Evolutionary conservation across 306 rosid genomes (phyloP).

Genomic region (Betula pendula): DNA sequence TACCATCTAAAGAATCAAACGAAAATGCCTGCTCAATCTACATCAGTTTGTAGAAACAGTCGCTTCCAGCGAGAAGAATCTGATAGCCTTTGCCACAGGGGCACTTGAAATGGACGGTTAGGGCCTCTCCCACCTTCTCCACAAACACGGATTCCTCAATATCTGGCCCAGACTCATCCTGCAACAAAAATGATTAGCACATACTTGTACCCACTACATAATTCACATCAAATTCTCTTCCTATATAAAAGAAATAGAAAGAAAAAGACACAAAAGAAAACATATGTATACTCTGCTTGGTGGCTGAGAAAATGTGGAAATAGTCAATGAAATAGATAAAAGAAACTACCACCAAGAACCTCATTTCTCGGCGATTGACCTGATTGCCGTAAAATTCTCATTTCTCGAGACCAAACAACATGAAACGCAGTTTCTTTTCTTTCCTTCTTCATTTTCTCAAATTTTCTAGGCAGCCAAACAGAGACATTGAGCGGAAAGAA

Average conservation of each 20-base stretch:
- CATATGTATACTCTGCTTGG: not conserved
- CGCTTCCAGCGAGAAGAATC: constrained; percentile 47
- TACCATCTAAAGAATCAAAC: not conserved
- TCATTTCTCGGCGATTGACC: not conserved
- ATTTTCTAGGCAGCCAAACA: not conserved
- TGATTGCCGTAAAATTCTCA: not conserved
- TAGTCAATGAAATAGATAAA: not conserved
- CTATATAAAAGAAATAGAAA: too few species aligned
- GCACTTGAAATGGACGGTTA: constrained; percentile 48
- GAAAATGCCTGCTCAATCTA: not conserved
- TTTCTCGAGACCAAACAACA: not conserved
- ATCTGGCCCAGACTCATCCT: constrained; percentile 34
- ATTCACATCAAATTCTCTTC: not conserved
- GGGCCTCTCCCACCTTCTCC: constrained; percentile 45
- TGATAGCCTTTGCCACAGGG: constrained; percentile 59
- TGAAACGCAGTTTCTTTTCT: not conserved
- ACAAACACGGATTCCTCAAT: constrained; percentile 51
- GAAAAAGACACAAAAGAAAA: not conserved
- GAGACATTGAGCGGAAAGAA: not conserved
- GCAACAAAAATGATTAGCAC: constrained; percentile 7
- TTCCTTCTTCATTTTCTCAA: not conserved
- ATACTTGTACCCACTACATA: too few species aligned
- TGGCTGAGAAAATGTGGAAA: not conserved
- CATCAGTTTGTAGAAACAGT: constrained; percentile 63
- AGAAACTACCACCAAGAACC: not conserved